Base-by-base conservation (phyloP, 2,329 filamentous ascomycete species). In the Aspergillus quadricinctus region DNA sequence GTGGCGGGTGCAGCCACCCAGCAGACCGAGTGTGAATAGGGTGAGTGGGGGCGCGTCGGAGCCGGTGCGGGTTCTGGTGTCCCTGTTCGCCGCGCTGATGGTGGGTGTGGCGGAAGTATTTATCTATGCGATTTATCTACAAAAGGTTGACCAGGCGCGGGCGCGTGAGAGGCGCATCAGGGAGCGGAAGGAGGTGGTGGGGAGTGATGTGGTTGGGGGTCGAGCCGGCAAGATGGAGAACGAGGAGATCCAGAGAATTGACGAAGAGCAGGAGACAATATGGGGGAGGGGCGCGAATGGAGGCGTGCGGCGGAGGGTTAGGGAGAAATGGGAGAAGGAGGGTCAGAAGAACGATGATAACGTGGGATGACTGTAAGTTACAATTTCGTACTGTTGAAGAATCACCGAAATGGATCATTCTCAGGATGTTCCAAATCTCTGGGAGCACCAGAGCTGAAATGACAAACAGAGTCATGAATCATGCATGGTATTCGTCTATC, bases 51-150 rank as follows among this genome's bases (percentile, higher is more conserved):
- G 65, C 0, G 61, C 60, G 4, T 69, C 68, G 4, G 70, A 73
- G 55, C 69, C 74, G 4, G 67, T 71, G 9, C 66, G 72, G 14
- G 75, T 79, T 11, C 61, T 79, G 9, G 46, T 78, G 3, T 73
- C 75, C 27, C 54, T 79, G 11, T 67, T 72, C 49, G 70, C 69
- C 7, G 77, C 71, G 3, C 45, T 79, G 49, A 60, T 72, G 46
- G 76, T 80, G 41, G 78, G 76, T 0, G 67, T 79, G 19, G 77
- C 78, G 4, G 78, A 80, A 65, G 74, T 75, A 25, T 67, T 72
- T 11, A 72, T 80, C 17, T 80, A 80, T 66, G 75, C 72, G 25
- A 73, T 74, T 10, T 80, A 80, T 64, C 57, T 79, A 53, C 65
- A 71, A 45, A 79, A 79, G 60, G 68, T 79, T 14, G 69, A 71